A percentile compares a stretch with the other conserved stretches of the same genome.
Evolutionary conservation across 1,284 basidiomycete genomes (phyloP).

Genomic region (Pseudozyma thailandica): DNA sequence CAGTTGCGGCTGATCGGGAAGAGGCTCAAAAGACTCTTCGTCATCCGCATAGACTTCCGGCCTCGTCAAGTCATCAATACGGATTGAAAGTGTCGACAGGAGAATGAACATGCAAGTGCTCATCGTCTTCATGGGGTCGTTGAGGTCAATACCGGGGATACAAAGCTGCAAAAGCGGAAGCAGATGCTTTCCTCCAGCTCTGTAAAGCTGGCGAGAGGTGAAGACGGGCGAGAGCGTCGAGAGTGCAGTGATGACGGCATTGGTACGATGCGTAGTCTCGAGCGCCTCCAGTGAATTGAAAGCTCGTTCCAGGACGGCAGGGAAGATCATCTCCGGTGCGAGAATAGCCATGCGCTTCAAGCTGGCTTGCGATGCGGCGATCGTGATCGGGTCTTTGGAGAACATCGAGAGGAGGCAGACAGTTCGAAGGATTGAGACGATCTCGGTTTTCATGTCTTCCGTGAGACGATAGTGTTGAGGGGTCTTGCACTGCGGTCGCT

Average conservation of each 20-base stretch:
- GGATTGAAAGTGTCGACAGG: slow-evolving; percentile 80
- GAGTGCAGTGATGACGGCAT: slow-evolving; percentile 82
- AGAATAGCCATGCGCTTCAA: slow-evolving; percentile 79
- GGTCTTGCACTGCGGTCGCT: slow-evolving; percentile 81
- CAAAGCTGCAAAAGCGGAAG: slow-evolving; percentile 88
- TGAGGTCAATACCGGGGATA: slow-evolving; percentile 91
- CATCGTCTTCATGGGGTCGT: slow-evolving; percentile 91
- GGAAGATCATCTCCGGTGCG: slow-evolving; percentile 88
- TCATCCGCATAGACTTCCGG: slow-evolving; percentile 54
- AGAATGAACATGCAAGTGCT: slow-evolving; percentile 80
- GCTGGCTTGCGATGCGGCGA: slow-evolving; percentile 70
- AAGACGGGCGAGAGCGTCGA: slow-evolving; percentile 82
- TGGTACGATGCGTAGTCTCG: slow-evolving; percentile 70
- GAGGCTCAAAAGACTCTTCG: slow-evolving; percentile 27
- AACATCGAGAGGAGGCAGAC: slow-evolving; percentile 95
- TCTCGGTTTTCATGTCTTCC: slow-evolving; percentile 80
- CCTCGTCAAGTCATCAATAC: slow-evolving; percentile 79
- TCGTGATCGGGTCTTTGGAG: slow-evolving; percentile 76
- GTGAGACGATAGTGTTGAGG: slow-evolving; percentile 82
- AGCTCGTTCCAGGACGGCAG: slow-evolving; percentile 88
- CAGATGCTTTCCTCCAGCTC: slow-evolving; percentile 87
- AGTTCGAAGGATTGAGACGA: slow-evolving; percentile 84
- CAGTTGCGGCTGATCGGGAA: slow-evolving; percentile 39
- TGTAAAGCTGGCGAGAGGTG: slow-evolving; percentile 78
- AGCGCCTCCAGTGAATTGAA: slow-evolving; percentile 84